phyloP scores from a whole-genome alignment of 129 eudicot species.

The Dittrichia graveolens region DNA sequence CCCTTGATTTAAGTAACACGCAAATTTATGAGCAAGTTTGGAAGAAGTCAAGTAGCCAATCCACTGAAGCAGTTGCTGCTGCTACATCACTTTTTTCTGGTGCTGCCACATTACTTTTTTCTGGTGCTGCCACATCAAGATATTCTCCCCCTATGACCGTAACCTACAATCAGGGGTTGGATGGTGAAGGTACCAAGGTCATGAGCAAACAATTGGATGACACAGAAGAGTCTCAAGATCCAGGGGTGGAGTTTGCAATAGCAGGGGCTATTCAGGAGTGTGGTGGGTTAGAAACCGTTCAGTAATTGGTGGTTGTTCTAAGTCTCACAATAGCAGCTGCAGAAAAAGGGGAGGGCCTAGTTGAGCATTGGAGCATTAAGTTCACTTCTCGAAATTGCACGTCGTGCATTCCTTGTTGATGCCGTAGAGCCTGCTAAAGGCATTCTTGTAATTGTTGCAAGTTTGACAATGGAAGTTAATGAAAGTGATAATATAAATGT shows the following conservation, averaged over 20 bases:
- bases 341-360: constrained; percentile 86
- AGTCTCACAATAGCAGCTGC: constrained; percentile 89
- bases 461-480: constrained; percentile 90
- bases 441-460: constrained; percentile 87
- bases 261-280: constrained; percentile 96
- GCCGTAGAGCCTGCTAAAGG: constrained; percentile 99
- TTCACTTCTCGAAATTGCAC: constrained; percentile 87
- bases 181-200: constrained; percentile 99
- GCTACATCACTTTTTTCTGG: constrained; percentile 53
- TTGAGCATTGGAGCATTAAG: constrained; percentile 81
- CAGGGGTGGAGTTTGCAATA: constrained; percentile 95
- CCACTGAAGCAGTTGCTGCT: constrained; percentile 57
- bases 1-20: constrained; percentile 86
- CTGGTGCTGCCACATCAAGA: constrained; percentile 36
- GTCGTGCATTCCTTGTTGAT: constrained; percentile 95
- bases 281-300: constrained; percentile 83
- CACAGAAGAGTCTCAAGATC: constrained; percentile 97
- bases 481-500: constrained; percentile 86
- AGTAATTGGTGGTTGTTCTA: constrained; percentile 83
- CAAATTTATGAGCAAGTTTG: constrained; percentile 98
- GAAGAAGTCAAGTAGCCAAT: constrained; percentile 80
- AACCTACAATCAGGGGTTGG: constrained; percentile 99
- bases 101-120: constrained; percentile 29
- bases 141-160: constrained; percentile 95
- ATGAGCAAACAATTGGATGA: constrained; percentile 98